Conservation (phyloP, 805 yeast species). For the Candida khao-thaluensis region DNA sequence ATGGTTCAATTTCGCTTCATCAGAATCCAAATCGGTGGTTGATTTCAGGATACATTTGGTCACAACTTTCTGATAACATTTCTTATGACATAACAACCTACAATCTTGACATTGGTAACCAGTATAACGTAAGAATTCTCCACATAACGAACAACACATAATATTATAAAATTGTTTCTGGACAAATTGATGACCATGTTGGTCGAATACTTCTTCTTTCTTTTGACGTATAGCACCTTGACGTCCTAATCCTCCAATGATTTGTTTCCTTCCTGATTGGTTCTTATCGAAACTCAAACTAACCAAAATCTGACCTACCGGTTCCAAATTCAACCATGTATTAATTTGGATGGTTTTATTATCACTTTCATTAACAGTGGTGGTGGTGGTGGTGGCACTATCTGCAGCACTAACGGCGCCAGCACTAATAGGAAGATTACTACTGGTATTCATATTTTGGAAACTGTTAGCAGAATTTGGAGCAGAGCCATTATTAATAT, state of each 20-base stretch:
- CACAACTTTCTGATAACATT: conserved; percentile 76
- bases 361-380: not conserved
- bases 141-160: conserved; percentile 97
- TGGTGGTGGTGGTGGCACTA: not conserved
- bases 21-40: conserved; percentile 60
- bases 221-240: conserved; percentile 97
- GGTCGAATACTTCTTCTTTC: conserved; percentile 87
- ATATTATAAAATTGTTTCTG: conserved; percentile 93
- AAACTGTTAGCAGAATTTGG: conserved; percentile 1
- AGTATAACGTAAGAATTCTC: conserved; percentile 86
- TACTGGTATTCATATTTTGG: not conserved
- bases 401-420: not conserved
- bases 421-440: not conserved
- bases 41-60: conserved; percentile 82
- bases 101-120: conserved; percentile 87
- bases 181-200: conserved; percentile 95
- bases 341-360: conserved; percentile 48
- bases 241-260: conserved; percentile 59
- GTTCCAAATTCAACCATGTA: conserved; percentile 90
- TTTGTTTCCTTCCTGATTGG: conserved; percentile 34
- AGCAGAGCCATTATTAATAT: conserved; percentile 15
- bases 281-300: conserved; percentile 75
- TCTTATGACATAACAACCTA: conserved; percentile 74
- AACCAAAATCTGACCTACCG: conserved; percentile 85
- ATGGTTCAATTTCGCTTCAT: conserved; percentile 84